Conservation (phyloP, 2,329 filamentous ascomycete genomes). For the Cercospora sp. region DNA sequence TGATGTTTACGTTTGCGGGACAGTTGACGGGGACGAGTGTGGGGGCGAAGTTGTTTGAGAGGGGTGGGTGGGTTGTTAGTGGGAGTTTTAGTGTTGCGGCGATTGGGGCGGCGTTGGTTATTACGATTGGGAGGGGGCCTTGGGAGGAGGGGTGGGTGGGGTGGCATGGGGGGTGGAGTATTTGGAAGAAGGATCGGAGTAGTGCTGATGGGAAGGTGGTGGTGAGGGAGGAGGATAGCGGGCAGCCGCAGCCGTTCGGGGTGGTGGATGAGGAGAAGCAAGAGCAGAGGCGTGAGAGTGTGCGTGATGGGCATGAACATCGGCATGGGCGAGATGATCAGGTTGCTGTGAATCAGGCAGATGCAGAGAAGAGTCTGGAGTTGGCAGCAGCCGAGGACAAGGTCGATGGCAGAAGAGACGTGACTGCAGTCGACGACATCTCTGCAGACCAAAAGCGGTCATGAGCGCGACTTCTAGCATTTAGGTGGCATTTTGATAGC, state of each 20-base stretch:
- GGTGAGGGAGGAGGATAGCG: slow-evolving; percentile 25
- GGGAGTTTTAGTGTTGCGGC: slow-evolving; percentile 60
- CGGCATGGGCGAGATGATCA: slow-evolving; percentile 28
- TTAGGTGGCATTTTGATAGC: not conserved
- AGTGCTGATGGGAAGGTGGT: slow-evolving; percentile 42
- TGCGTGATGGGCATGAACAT: slow-evolving; percentile 21
- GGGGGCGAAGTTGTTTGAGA: slow-evolving; percentile 57
- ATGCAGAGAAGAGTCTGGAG: slow-evolving; percentile 34
- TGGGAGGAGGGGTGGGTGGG: slow-evolving; percentile 61
- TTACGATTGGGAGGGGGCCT: slow-evolving; percentile 51
- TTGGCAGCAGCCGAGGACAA: slow-evolving; percentile 33
- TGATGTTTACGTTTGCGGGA: slow-evolving; percentile 72
- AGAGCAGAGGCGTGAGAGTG: not conserved
- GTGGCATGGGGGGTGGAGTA: slow-evolving; percentile 59
- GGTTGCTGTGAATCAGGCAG: slow-evolving; percentile 30
- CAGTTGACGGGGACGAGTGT: slow-evolving; percentile 66
- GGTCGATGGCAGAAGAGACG: not conserved
- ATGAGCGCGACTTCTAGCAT: not conserved
- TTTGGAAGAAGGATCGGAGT: slow-evolving; percentile 44
- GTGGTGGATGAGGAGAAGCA: slow-evolving; percentile 37
- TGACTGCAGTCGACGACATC: not conserved
- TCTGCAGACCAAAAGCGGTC: not conserved
- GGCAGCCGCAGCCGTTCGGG: slow-evolving; percentile 13
- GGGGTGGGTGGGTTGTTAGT: slow-evolving; percentile 57
- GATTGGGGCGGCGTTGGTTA: slow-evolving; percentile 49